These are phyloP conservation scores for Cladorrhinum sp. DNA, from an alignment of 2,329 filamentous ascomycete species.

Conservation along the genomic window DNA sequence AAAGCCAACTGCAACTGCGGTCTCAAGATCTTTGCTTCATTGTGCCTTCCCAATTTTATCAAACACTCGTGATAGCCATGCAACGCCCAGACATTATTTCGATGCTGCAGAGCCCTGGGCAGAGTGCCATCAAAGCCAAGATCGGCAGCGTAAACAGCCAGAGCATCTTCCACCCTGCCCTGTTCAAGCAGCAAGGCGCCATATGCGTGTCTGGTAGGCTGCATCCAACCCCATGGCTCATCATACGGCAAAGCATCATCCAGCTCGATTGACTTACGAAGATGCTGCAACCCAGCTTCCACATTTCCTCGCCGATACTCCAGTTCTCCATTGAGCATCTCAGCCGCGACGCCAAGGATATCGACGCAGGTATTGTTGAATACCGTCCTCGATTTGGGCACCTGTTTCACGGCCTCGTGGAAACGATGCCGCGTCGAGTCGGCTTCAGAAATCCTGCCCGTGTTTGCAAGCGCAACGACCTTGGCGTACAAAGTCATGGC, in stretches of 20 bases:
- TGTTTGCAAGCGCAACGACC: slow-evolving; percentile 63
- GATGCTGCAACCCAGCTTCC: slow-evolving; percentile 55
- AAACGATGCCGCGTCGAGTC: slow-evolving; percentile 51
- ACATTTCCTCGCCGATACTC: slow-evolving; percentile 63
- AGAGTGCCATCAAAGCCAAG: slow-evolving; percentile 58
- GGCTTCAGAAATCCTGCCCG: slow-evolving; percentile 53
- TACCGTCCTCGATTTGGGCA: slow-evolving; percentile 59
- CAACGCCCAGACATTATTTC: slow-evolving; percentile 72
- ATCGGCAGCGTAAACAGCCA: slow-evolving; percentile 57
- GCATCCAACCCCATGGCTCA: slow-evolving; percentile 80
- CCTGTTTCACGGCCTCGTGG: slow-evolving; percentile 44
- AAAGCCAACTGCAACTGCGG: slow-evolving; percentile 50
- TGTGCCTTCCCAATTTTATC: slow-evolving; percentile 46
- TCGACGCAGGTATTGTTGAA: slow-evolving; percentile 66
- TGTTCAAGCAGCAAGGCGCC: slow-evolving; percentile 68
- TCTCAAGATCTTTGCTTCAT: slow-evolving; percentile 36
- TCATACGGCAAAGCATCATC: slow-evolving; percentile 66
- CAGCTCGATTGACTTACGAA: slow-evolving; percentile 55
- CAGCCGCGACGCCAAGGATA: slow-evolving; percentile 59
- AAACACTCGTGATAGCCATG: slow-evolving; percentile 72
- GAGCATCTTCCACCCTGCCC: slow-evolving; percentile 53
- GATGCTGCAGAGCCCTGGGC: slow-evolving; percentile 63
- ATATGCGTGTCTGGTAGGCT: slow-evolving; percentile 67
- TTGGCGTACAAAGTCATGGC: slow-evolving; percentile 67
- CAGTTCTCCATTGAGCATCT: slow-evolving; percentile 72